These are phyloP conservation scores for Sedum album DNA, from an alignment of 164 flowering plant species.

Conservation along the genomic window DNA sequence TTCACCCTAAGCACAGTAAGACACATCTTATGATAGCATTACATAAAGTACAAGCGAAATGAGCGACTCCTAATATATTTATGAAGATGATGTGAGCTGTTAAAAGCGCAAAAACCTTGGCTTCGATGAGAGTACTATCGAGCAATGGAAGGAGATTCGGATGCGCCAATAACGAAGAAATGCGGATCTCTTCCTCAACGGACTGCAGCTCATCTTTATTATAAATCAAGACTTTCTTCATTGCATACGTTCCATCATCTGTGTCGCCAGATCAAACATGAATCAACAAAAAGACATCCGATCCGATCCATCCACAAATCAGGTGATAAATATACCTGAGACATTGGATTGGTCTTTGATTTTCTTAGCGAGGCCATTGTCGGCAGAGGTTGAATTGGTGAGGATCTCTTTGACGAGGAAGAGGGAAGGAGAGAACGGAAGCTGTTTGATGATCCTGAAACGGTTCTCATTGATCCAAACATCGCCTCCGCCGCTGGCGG, in stretches of 20 bases:
- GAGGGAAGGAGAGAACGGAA: conserved; percentile 11
- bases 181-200: conserved; percentile 86
- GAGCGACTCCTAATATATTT: not conserved
- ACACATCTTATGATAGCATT: too few species aligned
- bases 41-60: not conserved
- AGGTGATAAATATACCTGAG: not conserved
- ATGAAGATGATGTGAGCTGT: not conserved
- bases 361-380: not conserved
- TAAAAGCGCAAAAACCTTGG: conserved; percentile 29
- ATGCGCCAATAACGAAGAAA: conserved; percentile 78
- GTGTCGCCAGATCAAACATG: not conserved
- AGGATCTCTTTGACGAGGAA: not conserved
- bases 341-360: not conserved
- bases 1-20: conserved; percentile 24
- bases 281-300: not conserved
- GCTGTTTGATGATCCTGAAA: conserved; percentile 77
- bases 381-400: conserved; percentile 5
- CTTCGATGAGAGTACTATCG: conserved; percentile 82
- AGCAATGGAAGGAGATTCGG: conserved; percentile 89
- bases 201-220: conserved; percentile 71
- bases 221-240: conserved; percentile 90
- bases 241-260: conserved; percentile 96
- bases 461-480: conserved; percentile 98
- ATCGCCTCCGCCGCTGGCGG: conserved; percentile 78
- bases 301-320: too few species aligned